phyloP scores from a whole-genome alignment of 495 filamentous ascomycete species.

The Cudoniella acicularis region DNA sequence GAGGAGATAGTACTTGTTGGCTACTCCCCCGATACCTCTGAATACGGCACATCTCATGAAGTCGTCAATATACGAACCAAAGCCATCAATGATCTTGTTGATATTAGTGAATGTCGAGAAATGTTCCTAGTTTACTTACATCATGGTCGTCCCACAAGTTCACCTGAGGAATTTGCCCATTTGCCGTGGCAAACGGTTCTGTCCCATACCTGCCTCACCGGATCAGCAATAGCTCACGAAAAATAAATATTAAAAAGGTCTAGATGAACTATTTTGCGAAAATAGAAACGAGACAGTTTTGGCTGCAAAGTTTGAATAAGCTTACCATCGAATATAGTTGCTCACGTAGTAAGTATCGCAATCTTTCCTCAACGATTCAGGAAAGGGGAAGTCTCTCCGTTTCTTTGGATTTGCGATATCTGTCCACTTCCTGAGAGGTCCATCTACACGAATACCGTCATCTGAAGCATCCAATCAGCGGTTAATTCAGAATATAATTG shows the following conservation, averaged over 20 bases:
- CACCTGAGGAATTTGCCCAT: conserved; percentile 83
- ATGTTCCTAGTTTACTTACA: conserved; percentile 30
- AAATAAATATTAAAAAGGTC: too few relatives aligned
- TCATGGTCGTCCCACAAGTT: conserved; percentile 96
- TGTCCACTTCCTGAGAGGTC: conserved; percentile 78
- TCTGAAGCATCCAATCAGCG: conserved; percentile 27
- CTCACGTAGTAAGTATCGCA: conserved; percentile 88
- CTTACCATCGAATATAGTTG: conserved; percentile 77
- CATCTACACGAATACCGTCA: conserved; percentile 79
- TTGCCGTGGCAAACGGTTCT: conserved; percentile 78
- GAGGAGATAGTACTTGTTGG: conserved; percentile 87
- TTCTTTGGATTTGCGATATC: conserved; percentile 78
- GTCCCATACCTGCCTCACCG: conserved; percentile 64
- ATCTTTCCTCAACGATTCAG: conserved; percentile 64
- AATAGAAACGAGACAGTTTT: too few relatives aligned
- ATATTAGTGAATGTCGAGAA: conserved; percentile 1
- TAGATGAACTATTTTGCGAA: too few relatives aligned
- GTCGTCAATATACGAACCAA: conserved; percentile 86
- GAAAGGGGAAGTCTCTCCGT: conserved; percentile 71
- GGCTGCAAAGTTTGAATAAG: too few relatives aligned
- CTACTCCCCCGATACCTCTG: conserved; percentile 81
- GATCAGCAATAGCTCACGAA: too few relatives aligned
- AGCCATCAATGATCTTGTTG: conserved; percentile 79
- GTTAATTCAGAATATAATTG: too few relatives aligned
- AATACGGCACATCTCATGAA: conserved; percentile 94